phyloP scores from a whole-genome alignment of 148 eudicot species.

The Vaccinium darrowii region DNA sequence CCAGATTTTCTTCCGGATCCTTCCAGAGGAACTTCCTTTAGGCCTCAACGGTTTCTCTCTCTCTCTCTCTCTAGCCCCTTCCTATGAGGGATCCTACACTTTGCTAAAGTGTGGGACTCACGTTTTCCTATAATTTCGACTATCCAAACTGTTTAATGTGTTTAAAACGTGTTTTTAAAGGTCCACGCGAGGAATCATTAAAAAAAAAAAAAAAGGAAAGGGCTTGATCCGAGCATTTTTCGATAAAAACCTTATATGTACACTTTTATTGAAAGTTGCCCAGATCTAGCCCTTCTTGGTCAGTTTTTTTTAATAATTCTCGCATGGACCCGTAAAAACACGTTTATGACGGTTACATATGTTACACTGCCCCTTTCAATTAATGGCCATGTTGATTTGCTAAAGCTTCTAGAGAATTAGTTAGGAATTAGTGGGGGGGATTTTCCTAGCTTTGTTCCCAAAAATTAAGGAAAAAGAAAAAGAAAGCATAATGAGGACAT shows the following conservation, averaged over 20 bases:
- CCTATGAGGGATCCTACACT: too few relatives aligned
- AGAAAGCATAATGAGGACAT: neutral
- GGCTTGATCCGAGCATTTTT: too few relatives aligned
- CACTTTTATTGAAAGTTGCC: too few relatives aligned
- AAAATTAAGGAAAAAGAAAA: neutral
- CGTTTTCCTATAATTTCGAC: too few relatives aligned
- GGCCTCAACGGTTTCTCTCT: slow-evolving; percentile 5
- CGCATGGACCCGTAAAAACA: too few relatives aligned
- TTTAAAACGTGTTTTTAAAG: too few relatives aligned
- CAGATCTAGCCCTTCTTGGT: neutral
- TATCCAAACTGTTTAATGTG: too few relatives aligned
- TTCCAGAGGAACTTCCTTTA: slow-evolving; percentile 86
- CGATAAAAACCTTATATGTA: too few relatives aligned
- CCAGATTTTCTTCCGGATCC: slow-evolving; percentile 80
- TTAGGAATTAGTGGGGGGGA: neutral
- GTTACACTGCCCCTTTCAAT: neutral
- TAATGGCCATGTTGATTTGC: neutral
- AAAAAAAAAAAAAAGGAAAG: too few relatives aligned
- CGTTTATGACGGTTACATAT: neutral
- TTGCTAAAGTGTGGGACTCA: too few relatives aligned
- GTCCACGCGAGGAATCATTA: too few relatives aligned
- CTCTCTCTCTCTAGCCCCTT: neutral
- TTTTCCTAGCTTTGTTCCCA: neutral
- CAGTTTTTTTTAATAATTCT: neutral
- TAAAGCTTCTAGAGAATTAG: too few relatives aligned